Base-by-base conservation (phyloP, 169 alveolate species). In the Plasmodium fragile region DNA sequence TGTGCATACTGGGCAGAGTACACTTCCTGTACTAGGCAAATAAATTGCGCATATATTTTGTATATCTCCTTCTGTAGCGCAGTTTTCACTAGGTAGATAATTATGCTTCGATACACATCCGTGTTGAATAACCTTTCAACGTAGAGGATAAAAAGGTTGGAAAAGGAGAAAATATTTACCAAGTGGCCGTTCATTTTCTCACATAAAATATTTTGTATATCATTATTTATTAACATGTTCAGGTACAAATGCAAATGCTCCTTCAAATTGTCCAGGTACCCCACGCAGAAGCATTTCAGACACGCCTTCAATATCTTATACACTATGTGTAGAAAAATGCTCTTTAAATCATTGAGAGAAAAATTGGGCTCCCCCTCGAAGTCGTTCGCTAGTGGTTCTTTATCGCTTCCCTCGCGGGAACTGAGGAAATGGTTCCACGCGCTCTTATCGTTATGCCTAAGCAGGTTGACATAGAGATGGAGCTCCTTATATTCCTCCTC, bases 131-230 rank as follows among this genome's bases (percentile, higher is more conserved):
- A 70, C 30, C 73, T 91, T 81, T 91, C 94, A 49, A 91, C 59
- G 36, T 91, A 91, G 39, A 81, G 34, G 32, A 91, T 80, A 16
- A 80, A 91, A 22, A 91, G 53, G 53, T 81, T 91, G 11, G 94
- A 91, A 70, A 91, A 91, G 43, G 70, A 34, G 36, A 91, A 91
- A 45, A 91, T 80, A 39, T 91, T 91, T n/a, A 91, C 41, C 55
- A 91, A 91, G 59, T 91, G 92, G 39, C 94, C 71, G 25, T 91
- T 91, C 71, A 91, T 49, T 71, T 55, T 81, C 45, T 91, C 94
- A 39, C 94, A 91, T 70, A 49, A 11, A 45, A 91, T 72, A 69
- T 91, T 80, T 32, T 81, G 49, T 72, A 91, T 43, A 69, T 91
- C 83, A 81, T 32, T 30, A 91, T 91, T 81, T 80, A 70, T 49